Percentiles rank a stretch among this genome's conserved stretches.
phyloP scores from a whole-genome alignment of 352 stramenopile genomes.

The Aphanomyces astaci region DNA sequence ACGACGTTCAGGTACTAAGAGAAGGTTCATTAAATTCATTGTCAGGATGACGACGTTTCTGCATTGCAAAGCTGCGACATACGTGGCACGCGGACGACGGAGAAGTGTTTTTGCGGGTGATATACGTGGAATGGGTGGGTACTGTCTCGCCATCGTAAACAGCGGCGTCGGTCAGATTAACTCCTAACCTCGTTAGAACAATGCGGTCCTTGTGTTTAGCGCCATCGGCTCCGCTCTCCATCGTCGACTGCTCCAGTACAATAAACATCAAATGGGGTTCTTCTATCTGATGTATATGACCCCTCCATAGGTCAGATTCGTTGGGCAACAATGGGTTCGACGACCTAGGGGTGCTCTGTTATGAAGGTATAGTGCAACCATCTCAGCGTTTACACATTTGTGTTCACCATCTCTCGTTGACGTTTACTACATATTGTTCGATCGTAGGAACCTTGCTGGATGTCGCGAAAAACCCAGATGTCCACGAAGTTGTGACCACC shows the following conservation, averaged over 20 bases:
- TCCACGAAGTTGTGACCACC: slow-evolving; percentile 14
- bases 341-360: background rate
- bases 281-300: too few relatives aligned
- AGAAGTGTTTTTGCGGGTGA: background rate
- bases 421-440: background rate
- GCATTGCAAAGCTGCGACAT: background rate
- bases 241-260: slow-evolving; percentile 2
- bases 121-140: slow-evolving; percentile 20
- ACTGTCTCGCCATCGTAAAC: background rate
- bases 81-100: background rate
- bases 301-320: too few relatives aligned
- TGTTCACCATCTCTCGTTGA: too few relatives aligned
- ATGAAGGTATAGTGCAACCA: slow-evolving; percentile 9
- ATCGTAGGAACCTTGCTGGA: background rate
- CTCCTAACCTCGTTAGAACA: background rate
- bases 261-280: too few relatives aligned
- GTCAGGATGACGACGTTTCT: too few relatives aligned
- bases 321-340: background rate
- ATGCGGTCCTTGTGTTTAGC: slow-evolving; percentile 7
- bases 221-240: background rate
- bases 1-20: background rate
- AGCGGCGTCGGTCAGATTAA: background rate
- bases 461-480: background rate
- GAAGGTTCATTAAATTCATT: too few relatives aligned
- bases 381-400: too few relatives aligned